Evolutionary conservation across 805 yeast genomes (phyloP), one percentile per base, ranked within the genome.

Genomic region (Cyberlindnera euphorbiae): DNA sequence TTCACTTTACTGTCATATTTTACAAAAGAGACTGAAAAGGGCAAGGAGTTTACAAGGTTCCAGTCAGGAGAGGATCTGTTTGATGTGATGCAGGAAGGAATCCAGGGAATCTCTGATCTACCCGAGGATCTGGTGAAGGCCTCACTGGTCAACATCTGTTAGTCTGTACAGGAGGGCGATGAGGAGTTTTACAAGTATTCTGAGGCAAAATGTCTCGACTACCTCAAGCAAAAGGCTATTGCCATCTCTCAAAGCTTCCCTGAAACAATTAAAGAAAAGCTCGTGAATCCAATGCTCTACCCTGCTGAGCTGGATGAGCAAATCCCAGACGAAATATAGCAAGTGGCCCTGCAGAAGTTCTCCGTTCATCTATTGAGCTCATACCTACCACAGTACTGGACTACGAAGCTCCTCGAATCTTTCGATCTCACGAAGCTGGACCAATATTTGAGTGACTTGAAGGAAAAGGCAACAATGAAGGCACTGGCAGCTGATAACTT

Each of bases 361-460:
- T 55, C 81, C 6, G 56, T 78, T 4, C 68, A 71, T 18, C 54
- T 78, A 19, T 41, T 79, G 6, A 67, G 75, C 3, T 67, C 74
- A 3, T 68, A 66, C 42, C 57, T 73, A 29, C 57, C 53, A 28
- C 22, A 46, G 37, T 18, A 42, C 39, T 29, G 56, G 22, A 31
- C 50, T 26, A n/a, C n/a, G n/a, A n/a, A n/a, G n/a, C n/a, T n/a
- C 21, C 50, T 66, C 19, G 44, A 36, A 1, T 48, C 49, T 7
- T 51, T 69, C 25, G 59, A 60, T 17, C n/a, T n/a, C n/a, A n/a
- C n/a, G n/a, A n/a, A n/a, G n/a, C n/a, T n/a, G n/a, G n/a, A n/a
- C n/a, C 46, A 43, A 4, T 62, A 62, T 32, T 26, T 42, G 15
- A 21, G 38, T 30, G 36, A 49, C 4, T 24, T 50, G 9, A 34